These are phyloP conservation scores for Linderina pennispora DNA, from an alignment of 192 early-diverging fungal species.

Conservation along the genomic window DNA sequence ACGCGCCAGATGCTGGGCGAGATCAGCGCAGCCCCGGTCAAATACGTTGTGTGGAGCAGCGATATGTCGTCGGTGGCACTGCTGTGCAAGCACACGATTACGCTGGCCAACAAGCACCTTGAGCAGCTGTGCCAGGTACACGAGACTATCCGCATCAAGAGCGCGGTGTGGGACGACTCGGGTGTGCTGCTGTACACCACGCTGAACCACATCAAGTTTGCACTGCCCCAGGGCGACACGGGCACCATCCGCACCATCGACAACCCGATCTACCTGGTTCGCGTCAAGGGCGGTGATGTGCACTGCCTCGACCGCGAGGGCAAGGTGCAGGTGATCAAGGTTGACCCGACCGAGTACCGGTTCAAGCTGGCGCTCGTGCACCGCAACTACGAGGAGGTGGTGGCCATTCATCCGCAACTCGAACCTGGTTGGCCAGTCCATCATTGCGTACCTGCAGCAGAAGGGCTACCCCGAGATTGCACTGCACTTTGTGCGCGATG, in stretches of 20 bases:
- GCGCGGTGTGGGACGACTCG: constrained; percentile 90
- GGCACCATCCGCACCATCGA: constrained; percentile 97
- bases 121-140: constrained; percentile 88
- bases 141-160: constrained; percentile 98
- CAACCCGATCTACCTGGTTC: constrained; percentile 88
- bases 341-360: constrained; percentile 98
- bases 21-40: constrained; percentile 76
- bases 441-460: constrained; percentile 99
- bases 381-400: constrained; percentile 92
- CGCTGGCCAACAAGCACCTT: constrained; percentile 79
- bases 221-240: constrained; percentile 89
- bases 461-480: constrained; percentile 99
- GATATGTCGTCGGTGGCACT: constrained; percentile 87
- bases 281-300: constrained; percentile 79
- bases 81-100: constrained; percentile 94
- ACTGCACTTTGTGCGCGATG: constrained; percentile 97
- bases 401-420: constrained; percentile 94
- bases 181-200: constrained; percentile 94
- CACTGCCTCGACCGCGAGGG: constrained; percentile 88
- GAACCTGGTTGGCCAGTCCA: constrained; percentile 95
- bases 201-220: constrained; percentile 98
- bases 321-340: constrained; percentile 75
- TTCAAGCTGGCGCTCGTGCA: constrained; percentile 93
- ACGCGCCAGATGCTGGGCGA: constrained; percentile 69
- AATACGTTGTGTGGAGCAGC: constrained; percentile 90